phyloP scores from a whole-genome alignment of 2,329 filamentous ascomycete species.

The Xylaria sp. region DNA sequence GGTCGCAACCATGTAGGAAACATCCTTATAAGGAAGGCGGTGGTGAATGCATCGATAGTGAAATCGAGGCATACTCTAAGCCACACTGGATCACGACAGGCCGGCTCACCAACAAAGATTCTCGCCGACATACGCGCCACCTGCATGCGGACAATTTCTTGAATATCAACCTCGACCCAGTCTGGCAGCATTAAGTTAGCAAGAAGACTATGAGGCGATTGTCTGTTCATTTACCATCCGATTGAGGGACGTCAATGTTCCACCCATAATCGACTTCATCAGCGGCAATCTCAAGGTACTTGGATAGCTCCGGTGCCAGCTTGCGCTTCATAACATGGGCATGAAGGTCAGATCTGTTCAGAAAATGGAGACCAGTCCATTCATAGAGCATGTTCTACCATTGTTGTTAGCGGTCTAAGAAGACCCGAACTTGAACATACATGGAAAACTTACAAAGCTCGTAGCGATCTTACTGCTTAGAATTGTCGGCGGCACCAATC shows the following conservation, averaged over 20 bases:
- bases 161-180: conserved; percentile 32
- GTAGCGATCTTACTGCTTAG: conserved; percentile 22
- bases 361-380: conserved; percentile 16
- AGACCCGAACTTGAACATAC: background rate
- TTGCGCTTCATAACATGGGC: conserved; percentile 27
- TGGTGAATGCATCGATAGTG: conserved; percentile 31
- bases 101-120: conserved; percentile 36
- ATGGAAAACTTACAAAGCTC: conserved; percentile 2
- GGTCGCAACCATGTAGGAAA: conserved; percentile 34
- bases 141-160: conserved; percentile 31
- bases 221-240: conserved; percentile 8
- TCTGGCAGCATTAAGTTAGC: conserved; percentile 18
- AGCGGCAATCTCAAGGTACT: conserved; percentile 22
- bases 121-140: conserved; percentile 36
- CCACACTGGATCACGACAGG: conserved; percentile 36
- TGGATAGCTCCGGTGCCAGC: conserved; percentile 20
- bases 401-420: background rate
- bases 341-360: conserved; percentile 25
- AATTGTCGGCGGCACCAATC: conserved; percentile 20
- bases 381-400: conserved; percentile 14
- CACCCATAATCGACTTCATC: conserved; percentile 23
- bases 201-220: background rate
- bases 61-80: conserved; percentile 36
- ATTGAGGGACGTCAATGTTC: conserved; percentile 16
- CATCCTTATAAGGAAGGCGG: conserved; percentile 33